These are phyloP conservation scores for Taphrina confusa DNA, from an alignment of 1,139 yeast species.

Conservation along the genomic window DNA sequence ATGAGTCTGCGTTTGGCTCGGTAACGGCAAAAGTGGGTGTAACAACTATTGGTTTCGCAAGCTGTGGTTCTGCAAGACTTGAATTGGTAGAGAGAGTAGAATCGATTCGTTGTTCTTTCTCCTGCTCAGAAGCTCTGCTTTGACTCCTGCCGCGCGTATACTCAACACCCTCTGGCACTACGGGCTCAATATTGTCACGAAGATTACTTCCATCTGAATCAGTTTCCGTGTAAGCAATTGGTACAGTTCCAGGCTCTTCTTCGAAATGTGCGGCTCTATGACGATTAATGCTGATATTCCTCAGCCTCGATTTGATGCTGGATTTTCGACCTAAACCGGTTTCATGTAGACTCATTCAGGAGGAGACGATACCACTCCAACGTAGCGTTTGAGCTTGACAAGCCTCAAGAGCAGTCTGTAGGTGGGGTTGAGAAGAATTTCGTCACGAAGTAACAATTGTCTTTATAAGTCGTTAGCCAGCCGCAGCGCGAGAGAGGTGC, in stretches of 20 bases:
- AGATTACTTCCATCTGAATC: too few relatives aligned
- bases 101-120: background rate
- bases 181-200: too few relatives aligned
- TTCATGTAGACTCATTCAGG: background rate
- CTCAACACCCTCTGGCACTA: background rate
- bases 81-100: background rate
- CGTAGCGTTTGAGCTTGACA: too few relatives aligned
- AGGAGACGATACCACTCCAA: too few relatives aligned
- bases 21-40: background rate
- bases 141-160: constrained; percentile 1
- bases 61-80: constrained; percentile 3
- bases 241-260: background rate
- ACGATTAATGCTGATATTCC: constrained; percentile 3
- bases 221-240: too few relatives aligned
- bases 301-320: constrained; percentile 5
- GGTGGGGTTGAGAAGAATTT: too few relatives aligned
- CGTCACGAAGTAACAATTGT: too few relatives aligned
- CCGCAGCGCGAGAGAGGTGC: too few relatives aligned
- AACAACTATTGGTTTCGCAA: background rate
- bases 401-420: too few relatives aligned
- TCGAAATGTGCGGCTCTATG: constrained; percentile 14
- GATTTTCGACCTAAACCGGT: background rate
- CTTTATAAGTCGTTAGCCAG: too few relatives aligned
- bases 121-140: background rate
- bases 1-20: background rate